Conservation (phyloP, 345 rosid genomes). For the Hibiscus syriacus region DNA sequence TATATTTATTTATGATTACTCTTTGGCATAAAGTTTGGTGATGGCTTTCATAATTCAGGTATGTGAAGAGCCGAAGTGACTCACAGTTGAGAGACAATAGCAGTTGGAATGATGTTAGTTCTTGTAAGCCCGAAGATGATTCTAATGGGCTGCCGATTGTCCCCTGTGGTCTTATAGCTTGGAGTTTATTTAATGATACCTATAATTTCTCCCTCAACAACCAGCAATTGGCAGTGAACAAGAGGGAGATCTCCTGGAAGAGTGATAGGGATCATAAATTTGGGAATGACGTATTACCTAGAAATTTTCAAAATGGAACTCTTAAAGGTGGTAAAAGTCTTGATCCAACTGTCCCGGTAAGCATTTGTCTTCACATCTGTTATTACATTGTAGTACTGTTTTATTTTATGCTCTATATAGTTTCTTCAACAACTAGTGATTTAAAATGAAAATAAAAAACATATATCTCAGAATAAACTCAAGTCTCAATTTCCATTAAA, state of each 20-base stretch:
- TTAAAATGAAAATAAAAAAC: neutral
- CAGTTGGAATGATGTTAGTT: constrained; percentile 23
- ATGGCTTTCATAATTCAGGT: constrained; percentile 40
- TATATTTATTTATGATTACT: neutral
- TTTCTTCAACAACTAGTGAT: neutral
- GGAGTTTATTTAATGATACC: constrained; percentile 97
- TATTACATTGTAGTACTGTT: neutral
- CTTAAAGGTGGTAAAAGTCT: constrained; percentile 58
- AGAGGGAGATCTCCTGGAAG: constrained; percentile 81
- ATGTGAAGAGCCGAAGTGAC: constrained; percentile 73
- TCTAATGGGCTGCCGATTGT: constrained; percentile 38
- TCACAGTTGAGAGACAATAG: neutral
- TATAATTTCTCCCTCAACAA: constrained; percentile 47
- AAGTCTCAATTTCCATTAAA: neutral
- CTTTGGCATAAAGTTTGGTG: neutral
- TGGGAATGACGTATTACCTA: constrained; percentile 74
- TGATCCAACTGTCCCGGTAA: constrained; percentile 45
- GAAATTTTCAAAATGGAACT: constrained; percentile 63
- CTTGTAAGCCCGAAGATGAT: constrained; percentile 66
- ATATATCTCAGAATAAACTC: neutral
- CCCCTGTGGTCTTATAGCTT: constrained; percentile 99
- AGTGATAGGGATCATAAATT: constrained; percentile 91
- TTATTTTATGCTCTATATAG: neutral
- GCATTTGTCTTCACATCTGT: constrained; percentile 14
- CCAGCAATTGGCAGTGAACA: constrained; percentile 46